phyloP scores from a whole-genome alignment of 371 early-diverging fungal species.

The Mortierella sp. region DNA sequence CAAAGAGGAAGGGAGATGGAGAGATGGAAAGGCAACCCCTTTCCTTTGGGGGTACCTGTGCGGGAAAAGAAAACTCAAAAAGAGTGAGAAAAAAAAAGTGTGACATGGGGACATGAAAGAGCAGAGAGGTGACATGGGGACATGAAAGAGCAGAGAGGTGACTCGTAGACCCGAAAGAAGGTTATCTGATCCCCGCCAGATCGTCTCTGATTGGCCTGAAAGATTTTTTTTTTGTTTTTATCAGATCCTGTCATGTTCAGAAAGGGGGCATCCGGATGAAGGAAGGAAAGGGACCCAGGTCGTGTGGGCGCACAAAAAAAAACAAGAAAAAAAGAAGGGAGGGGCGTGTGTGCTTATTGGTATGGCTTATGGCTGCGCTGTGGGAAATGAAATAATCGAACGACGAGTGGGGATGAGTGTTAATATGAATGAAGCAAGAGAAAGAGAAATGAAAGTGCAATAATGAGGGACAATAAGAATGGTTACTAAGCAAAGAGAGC shows the following conservation, averaged over 20 bases:
- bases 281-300: neutral
- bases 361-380: neutral
- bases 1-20: neutral
- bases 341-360: too few species aligned
- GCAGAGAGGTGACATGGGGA: neutral
- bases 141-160: neutral
- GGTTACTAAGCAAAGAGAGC: too few species aligned
- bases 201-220: neutral
- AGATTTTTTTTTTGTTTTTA: neutral
- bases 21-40: neutral
- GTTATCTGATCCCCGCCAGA: neutral
- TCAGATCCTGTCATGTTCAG: neutral
- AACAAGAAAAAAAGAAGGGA: too few species aligned
- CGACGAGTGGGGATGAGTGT: neutral
- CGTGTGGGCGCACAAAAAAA: too few species aligned
- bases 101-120: neutral
- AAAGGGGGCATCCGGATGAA: neutral
- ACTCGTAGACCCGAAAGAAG: neutral
- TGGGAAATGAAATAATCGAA: constrained; percentile 3
- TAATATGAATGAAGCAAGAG: neutral
- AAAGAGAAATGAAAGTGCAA: neutral
- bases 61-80: neutral
- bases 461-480: too few species aligned
- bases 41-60: neutral
- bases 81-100: too few species aligned